Evolutionary conservation across 139 green algal genomes (phyloP), one percentile per base, ranked within the genome.

Genomic region (Coelastrella sp.): DNA sequence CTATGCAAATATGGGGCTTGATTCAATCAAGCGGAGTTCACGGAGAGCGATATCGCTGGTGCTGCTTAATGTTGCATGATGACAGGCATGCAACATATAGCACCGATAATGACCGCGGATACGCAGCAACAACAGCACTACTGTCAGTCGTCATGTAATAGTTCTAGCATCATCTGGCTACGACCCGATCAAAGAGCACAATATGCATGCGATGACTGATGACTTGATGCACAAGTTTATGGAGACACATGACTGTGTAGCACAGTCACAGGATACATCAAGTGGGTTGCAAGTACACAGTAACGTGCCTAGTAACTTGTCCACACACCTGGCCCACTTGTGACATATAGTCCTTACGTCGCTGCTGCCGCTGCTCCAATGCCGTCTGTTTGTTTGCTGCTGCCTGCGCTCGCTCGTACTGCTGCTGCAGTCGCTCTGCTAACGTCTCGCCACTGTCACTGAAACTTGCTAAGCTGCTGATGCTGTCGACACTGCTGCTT

Each of bases 321-420:
- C 11, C 20, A 78, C 71, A 20, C 71, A 89, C 84, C 84, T 89
- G 71, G 10, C n/a, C 57, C 11, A 23, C 58, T 54, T 82, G 71
- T 22, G 71, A 68, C 84, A 89, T 80, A n/a, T 83, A 80, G 2
- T 77, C 61, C 73, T 82, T 60, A 2, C 84, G 84, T 13, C 58
- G 20, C 71, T 89, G 71, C 73, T 89, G n/a, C 22, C 84, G 71
- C 84, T 89, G 71, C 73, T 89, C 10, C 19, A 89, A 20, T 6
- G n/a, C 84, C 5, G 54, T 82, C 20, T 82, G 17, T n/a, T 3
- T 11, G 4, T 23, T 73, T 14, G 32, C 54, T 16, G n/a, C 84
- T 61, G 64, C 54, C 71, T 89, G 71, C 13, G 68, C 58, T 57
- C 57, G 57, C 54, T 71, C 71, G 11, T 73, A 89, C n/a, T 89